These are phyloP conservation scores for Manihot esculenta DNA, from an alignment of 441 rosid species.

Conservation along the genomic window DNA sequence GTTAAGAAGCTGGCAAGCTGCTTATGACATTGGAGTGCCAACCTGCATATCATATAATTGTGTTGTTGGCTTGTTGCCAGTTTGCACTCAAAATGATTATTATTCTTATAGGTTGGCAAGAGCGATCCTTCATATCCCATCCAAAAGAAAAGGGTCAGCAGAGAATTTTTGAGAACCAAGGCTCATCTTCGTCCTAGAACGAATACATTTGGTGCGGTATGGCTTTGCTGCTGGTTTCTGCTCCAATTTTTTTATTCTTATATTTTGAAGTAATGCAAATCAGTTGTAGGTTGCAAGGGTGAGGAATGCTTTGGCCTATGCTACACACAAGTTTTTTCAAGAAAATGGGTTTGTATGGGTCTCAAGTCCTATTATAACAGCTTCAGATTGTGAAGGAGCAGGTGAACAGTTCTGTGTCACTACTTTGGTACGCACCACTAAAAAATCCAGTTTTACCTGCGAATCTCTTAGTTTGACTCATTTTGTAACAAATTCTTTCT, in stretches of 20 bases:
- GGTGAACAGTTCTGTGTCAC: conserved; percentile 99
- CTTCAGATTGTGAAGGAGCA: conserved; percentile 98
- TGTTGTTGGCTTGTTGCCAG: conserved; percentile 12
- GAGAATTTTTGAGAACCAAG: conserved; percentile 89
- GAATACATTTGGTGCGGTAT: conserved; percentile 94
- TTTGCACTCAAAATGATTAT: background rate
- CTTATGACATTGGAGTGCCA: background rate
- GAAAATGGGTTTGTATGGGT: conserved; percentile 96
- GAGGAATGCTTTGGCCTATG: conserved; percentile 90
- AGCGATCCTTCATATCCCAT: conserved; percentile 91
- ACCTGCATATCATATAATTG: background rate
- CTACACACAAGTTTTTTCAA: conserved; percentile 93
- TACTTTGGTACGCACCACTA: conserved; percentile 64
- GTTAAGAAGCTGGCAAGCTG: background rate
- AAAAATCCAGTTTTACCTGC: conserved; percentile 6
- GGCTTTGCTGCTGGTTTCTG: conserved; percentile 24
- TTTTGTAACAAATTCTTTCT: background rate
- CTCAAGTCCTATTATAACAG: conserved; percentile 93
- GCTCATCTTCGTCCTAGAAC: conserved; percentile 98
- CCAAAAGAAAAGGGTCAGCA: conserved; percentile 91
- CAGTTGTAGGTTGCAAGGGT: conserved; percentile 85
- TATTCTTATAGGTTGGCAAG: conserved; percentile 62
- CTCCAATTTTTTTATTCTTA: conserved; percentile 1
- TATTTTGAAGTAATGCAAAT: conserved; percentile 23
- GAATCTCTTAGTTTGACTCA: background rate